Evolutionary conservation across 2,329 filamentous ascomycete species (phyloP), one percentile per base, ranked within the genome.

Genomic region (Dendrostoma leiphaemia): DNA sequence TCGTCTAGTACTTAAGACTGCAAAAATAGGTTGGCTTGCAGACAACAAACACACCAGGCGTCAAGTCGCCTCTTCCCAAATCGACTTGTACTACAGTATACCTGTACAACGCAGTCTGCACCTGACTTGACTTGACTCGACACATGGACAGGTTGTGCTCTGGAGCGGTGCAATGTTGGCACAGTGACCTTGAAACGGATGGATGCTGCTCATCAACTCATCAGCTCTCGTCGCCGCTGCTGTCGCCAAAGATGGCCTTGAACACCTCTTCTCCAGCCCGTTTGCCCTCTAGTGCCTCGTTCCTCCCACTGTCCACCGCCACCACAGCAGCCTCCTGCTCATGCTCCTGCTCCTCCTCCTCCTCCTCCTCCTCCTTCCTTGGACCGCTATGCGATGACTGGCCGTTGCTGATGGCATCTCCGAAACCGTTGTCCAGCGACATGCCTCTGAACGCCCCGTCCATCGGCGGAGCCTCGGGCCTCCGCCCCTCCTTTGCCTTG

Each of bases 231-330:
- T 90, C 87, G 62, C 90, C 88, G 60, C 88, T 87, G 64, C 89
- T 89, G 67, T 91, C 90, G 6, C 92, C 93, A 79, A 97, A 97
- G 28, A 97, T 91, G n/a, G 91, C 90, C 62, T 84, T 90, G 63
- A 97, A 91, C 0, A 97, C 86, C 40, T 89, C 89, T 46, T 92
- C 90, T 15, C 88, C 85, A 1, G 91, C 89, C 51, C 84, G 80
- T 63, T 85, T 78, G 0, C 81, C 86, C 65, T 95, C 89, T 9
- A 96, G 66, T 4, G 88, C 89, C 54, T 91, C 87, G 63, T 96
- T 96, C 60, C 77, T 82, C 59, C 90, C 88, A 0, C 85, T 80
- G 67, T 96, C 83, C 23, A 94, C 79, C 31, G 37, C 23, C 10
- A 73, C 68, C n/a, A n/a, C n/a, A n/a, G n/a, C n/a, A 8, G 68